Conservation (phyloP, 352 stramenopile species). For the Phytopythium vexans region DNA sequence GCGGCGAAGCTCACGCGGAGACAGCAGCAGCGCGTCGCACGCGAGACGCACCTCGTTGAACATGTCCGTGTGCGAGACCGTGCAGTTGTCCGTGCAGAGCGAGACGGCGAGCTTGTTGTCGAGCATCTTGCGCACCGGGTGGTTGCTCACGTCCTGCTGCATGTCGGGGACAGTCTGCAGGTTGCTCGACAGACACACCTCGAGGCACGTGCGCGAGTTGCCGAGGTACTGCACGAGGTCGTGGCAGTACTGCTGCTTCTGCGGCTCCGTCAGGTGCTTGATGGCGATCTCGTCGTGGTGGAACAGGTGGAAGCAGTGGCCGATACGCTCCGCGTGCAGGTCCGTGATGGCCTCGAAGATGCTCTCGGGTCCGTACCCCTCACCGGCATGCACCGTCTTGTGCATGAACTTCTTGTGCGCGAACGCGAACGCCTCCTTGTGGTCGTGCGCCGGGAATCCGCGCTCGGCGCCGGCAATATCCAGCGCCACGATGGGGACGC, state of each 20-base stretch:
- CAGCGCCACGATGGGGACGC: conserved; percentile 82
- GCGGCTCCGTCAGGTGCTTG: conserved; percentile 35
- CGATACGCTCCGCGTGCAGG: conserved; percentile 82
- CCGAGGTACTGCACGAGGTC: conserved; percentile 83
- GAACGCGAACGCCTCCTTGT: conserved; percentile 80
- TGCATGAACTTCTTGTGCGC: conserved; percentile 88
- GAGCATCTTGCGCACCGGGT: conserved; percentile 82
- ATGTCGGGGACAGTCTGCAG: conserved; percentile 83
- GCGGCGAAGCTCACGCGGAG: conserved; percentile 62
- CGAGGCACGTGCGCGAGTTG: conserved; percentile 76
- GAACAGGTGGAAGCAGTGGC: conserved; percentile 84
- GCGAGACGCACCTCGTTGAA: conserved; percentile 77
- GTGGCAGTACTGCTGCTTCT: conserved; percentile 67
- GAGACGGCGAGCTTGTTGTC: conserved; percentile 77
- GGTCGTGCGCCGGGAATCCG: conserved; percentile 76
- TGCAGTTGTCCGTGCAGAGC: conserved; percentile 88
- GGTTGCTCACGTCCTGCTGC: conserved; percentile 59
- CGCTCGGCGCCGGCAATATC: conserved; percentile 82
- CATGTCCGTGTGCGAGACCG: conserved; percentile 85
- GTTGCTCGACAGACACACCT: conserved; percentile 88
- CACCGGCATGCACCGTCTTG: conserved; percentile 86
- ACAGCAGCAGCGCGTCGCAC: conserved; percentile 76
- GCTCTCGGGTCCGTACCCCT: conserved; percentile 84
- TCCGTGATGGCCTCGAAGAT: conserved; percentile 88
- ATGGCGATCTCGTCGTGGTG: conserved; percentile 70